Evolutionary conservation across 305 asterid genomes (phyloP).

Genomic region (Fraxinus floribunda): DNA sequence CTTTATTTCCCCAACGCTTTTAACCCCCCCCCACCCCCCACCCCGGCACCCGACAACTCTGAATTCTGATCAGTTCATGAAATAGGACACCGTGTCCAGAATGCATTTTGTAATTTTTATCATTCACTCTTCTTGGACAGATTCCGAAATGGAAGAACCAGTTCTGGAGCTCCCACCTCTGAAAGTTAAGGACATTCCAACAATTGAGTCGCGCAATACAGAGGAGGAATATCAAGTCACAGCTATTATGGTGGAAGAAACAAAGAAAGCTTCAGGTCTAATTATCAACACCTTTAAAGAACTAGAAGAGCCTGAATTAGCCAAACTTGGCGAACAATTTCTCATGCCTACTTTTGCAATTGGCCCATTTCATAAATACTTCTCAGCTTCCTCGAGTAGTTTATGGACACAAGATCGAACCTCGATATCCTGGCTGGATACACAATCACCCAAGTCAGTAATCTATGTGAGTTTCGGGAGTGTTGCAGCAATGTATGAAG

Average conservation of each 20-base stretch:
- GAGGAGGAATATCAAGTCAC: conserved; percentile 15
- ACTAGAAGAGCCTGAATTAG: conserved; percentile 29
- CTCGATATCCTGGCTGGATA: conserved; percentile 52
- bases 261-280: conserved; percentile 33
- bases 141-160: conserved; percentile 32
- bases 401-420: conserved; percentile 39
- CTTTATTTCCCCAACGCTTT: background rate
- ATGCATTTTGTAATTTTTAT: background rate
- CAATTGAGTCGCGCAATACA: conserved; percentile 2
- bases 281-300: conserved; percentile 40
- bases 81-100: background rate
- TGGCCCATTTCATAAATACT: conserved; percentile 52
- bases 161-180: conserved; percentile 43
- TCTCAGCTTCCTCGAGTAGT: conserved; percentile 46
- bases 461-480: conserved; percentile 60
- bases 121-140: conserved; percentile 21
- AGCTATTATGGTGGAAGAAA: conserved; percentile 22
- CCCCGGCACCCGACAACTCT: background rate
- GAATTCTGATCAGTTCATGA: background rate
- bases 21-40: background rate
- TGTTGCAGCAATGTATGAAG: conserved; percentile 37
- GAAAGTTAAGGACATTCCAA: conserved; percentile 51
- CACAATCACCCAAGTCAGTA: conserved; percentile 40
- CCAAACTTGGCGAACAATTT: conserved; percentile 24
- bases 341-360: conserved; percentile 37